Conservation (phyloP, 2,329 filamentous ascomycete species). For the Fusarium floridanum region DNA sequence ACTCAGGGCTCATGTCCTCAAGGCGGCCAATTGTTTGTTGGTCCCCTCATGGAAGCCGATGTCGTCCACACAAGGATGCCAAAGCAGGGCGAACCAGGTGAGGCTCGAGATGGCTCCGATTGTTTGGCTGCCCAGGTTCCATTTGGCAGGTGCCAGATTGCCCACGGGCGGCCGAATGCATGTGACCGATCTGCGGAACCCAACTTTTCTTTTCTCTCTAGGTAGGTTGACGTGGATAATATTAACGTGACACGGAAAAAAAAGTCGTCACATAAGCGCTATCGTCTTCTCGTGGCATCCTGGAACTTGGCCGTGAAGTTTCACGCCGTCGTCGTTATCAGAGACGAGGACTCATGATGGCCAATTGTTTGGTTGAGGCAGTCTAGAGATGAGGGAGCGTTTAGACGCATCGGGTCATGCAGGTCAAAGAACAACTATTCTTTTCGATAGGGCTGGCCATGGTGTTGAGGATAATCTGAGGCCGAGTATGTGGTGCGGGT, state of each 20-base stretch:
- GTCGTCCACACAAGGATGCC: not conserved
- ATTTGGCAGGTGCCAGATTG: slow-evolving; percentile 39
- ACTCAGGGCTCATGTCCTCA: slow-evolving; percentile 22
- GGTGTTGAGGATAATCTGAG: not conserved
- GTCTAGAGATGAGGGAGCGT: not conserved
- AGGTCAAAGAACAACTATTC: not conserved
- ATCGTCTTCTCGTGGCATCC: not conserved
- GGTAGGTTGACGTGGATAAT: slow-evolving; percentile 21
- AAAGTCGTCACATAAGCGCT: slow-evolving; percentile 3
- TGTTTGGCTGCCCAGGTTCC: slow-evolving; percentile 7
- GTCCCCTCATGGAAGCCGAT: not conserved
- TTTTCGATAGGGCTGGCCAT: not conserved
- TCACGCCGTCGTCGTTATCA: not conserved
- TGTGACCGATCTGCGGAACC: slow-evolving; percentile 45
- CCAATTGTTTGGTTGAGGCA: not conserved
- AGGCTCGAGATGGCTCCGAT: slow-evolving; percentile 21
- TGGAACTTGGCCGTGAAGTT: not conserved
- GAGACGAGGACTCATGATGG: not conserved
- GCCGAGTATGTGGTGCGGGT: not conserved
- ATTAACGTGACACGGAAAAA: slow-evolving; percentile 30
- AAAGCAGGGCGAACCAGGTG: slow-evolving; percentile 28
- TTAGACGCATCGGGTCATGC: not conserved
- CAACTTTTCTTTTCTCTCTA: not conserved
- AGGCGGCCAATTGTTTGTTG: slow-evolving; percentile 15
- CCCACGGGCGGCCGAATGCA: slow-evolving; percentile 40